These are phyloP conservation scores for Litchi chinensis DNA, from an alignment of 345 rosid species.

Conservation along the genomic window DNA sequence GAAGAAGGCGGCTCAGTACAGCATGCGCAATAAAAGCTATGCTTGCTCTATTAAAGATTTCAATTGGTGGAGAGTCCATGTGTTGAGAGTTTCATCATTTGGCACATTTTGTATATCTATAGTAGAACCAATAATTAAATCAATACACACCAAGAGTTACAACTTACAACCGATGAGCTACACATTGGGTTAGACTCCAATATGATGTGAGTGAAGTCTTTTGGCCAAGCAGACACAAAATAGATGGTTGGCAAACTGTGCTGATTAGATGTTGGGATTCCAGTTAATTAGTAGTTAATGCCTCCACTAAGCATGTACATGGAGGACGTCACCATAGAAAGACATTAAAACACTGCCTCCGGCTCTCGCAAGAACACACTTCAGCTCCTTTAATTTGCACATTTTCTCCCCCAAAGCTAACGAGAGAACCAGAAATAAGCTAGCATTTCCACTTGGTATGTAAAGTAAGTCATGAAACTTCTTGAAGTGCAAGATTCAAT, in stretches of 20 bases:
- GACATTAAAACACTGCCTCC: not conserved
- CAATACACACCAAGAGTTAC: conserved; percentile 13
- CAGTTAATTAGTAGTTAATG: conserved; percentile 31
- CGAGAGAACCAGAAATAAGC: conserved; percentile 20
- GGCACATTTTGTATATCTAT: conserved; percentile 5
- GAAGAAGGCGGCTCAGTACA: no score
- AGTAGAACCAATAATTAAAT: conserved; percentile 7
- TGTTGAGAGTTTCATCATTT: not conserved
- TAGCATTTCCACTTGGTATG: conserved; percentile 15
- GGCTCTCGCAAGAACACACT: not conserved
- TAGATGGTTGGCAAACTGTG: conserved; percentile 2
- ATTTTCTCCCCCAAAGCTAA: conserved; percentile 8
- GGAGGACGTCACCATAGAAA: conserved; percentile 17
- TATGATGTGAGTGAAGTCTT: not conserved
- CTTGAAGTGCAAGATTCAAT: conserved; percentile 80
- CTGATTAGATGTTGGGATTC: conserved; percentile 12
- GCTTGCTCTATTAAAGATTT: conserved; percentile 4
- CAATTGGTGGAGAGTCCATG: not conserved
- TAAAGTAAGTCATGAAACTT: conserved; percentile 47
- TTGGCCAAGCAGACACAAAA: not conserved
- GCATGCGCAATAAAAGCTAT: not conserved
- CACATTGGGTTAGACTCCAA: conserved; percentile 17
- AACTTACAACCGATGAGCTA: conserved; percentile 2
- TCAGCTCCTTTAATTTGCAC: conserved; percentile 10
- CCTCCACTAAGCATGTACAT: conserved; percentile 40